Percentiles rank a stretch among this genome's conserved stretches.
Evolutionary conservation across 2,329 filamentous ascomycete genomes (phyloP).

Genomic region (Pyrenophora graminea): DNA sequence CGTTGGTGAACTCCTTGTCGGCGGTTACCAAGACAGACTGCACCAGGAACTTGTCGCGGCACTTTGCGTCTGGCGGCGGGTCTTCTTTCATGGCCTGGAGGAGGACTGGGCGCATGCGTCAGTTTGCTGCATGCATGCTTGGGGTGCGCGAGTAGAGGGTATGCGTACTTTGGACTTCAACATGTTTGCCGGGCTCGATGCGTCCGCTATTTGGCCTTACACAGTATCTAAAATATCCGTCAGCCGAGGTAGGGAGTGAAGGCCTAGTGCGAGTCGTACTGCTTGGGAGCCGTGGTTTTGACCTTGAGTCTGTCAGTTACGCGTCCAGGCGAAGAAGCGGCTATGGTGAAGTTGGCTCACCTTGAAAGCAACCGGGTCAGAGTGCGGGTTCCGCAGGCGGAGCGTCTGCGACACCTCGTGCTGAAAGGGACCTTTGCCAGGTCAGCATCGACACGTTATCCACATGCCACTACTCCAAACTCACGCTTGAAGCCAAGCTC

Average conservation of each 20-base stretch:
- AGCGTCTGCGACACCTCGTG: constrained; percentile 66
- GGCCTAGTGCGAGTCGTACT: constrained; percentile 65
- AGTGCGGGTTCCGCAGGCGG: constrained; percentile 62
- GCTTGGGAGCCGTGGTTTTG: constrained; percentile 98
- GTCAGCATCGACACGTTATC: constrained; percentile 19
- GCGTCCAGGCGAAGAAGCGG: background rate
- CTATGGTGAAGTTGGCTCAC: constrained; percentile 45
- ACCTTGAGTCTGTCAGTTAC: constrained; percentile 62
- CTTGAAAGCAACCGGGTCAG: constrained; percentile 67
- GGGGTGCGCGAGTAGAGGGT: constrained; percentile 12
- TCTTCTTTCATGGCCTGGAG: constrained; percentile 98
- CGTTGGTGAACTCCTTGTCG: constrained; percentile 81
- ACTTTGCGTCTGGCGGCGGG: constrained; percentile 81
- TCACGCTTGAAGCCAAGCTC: constrained; percentile 94
- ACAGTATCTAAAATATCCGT: constrained; percentile 73
- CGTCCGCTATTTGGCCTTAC: constrained; percentile 95
- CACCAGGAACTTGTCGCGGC: constrained; percentile 96
- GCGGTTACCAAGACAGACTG: constrained; percentile 84
- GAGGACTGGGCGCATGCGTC: constrained; percentile 65
- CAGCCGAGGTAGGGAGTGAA: constrained; percentile 21
- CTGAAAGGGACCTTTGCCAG: constrained; percentile 62
- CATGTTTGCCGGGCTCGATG: constrained; percentile 85
- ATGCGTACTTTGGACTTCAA: constrained; percentile 84
- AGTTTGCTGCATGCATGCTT: constrained; percentile 26
- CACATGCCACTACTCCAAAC: constrained; percentile 35